Evolutionary conservation across 1,284 basidiomycete species (phyloP).

Genomic region (Phenoliferia sp.): DNA sequence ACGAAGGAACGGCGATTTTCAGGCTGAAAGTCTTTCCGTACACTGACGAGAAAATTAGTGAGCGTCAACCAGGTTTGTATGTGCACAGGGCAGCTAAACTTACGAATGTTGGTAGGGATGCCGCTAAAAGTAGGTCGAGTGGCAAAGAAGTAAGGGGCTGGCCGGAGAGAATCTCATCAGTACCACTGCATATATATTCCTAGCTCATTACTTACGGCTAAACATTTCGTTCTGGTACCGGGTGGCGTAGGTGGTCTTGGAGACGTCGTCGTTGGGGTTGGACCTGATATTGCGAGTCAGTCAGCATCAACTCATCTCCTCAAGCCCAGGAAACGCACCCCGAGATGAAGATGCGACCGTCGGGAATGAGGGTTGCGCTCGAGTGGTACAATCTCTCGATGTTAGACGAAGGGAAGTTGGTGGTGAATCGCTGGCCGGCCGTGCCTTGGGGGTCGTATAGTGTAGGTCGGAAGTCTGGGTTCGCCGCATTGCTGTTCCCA

Average conservation of each 20-base stretch:
- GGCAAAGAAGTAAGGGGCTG: slow-evolving; percentile 61
- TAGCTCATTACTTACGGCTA: slow-evolving; percentile 17
- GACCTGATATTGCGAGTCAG: no score
- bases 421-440: slow-evolving; percentile 59
- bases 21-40: slow-evolving; percentile 51
- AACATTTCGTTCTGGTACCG: slow-evolving; percentile 77
- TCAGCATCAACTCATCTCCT: no score
- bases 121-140: slow-evolving; percentile 52
- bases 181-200: background rate
- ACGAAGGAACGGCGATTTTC: slow-evolving; percentile 44
- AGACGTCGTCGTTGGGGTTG: slow-evolving; percentile 67
- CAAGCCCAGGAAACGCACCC: slow-evolving; percentile 47
- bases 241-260: slow-evolving; percentile 62
- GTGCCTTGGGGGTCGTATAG: slow-evolving; percentile 65
- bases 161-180: slow-evolving; percentile 54
- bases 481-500: slow-evolving; percentile 70
- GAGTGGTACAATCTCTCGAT: slow-evolving; percentile 76
- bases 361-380: slow-evolving; percentile 20
- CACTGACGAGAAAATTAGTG: background rate
- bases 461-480: slow-evolving; percentile 66
- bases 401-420: slow-evolving; percentile 58
- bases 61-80: background rate
- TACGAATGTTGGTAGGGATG: slow-evolving; percentile 45
- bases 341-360: slow-evolving; percentile 66
- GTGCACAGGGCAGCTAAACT: background rate